A percentile compares a stretch with the other conserved stretches of the same genome.
Conservation (phyloP, 768 basidiomycete genomes). For the Lanmaoa pseudosensibilis region DNA sequence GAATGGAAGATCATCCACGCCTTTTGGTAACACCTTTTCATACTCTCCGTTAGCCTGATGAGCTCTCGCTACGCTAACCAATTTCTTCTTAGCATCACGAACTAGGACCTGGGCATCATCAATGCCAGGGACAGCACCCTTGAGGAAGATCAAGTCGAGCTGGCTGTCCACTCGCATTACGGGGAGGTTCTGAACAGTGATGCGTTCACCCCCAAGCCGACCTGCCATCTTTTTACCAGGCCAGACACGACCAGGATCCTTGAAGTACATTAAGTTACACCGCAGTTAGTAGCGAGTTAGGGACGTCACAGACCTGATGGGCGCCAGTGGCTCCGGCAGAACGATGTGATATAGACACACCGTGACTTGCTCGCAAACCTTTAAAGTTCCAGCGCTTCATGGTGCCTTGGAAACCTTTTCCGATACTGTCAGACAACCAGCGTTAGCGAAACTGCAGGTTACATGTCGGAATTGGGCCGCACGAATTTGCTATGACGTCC, state of each 20-base stretch:
- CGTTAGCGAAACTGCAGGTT: slow-evolving; percentile 6
- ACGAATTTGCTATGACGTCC: slow-evolving; percentile 91
- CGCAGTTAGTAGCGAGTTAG: not conserved
- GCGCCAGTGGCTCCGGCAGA: slow-evolving; percentile 91
- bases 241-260: slow-evolving; percentile 96
- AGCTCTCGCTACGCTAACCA: slow-evolving; percentile 57
- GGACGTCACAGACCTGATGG: slow-evolving; percentile 68
- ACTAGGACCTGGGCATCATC: slow-evolving; percentile 87
- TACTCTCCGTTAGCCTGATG: slow-evolving; percentile 71
- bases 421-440: slow-evolving; percentile 58
- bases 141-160: slow-evolving; percentile 87
- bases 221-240: slow-evolving; percentile 99
- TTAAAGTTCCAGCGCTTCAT: slow-evolving; percentile 98
- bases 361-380: slow-evolving; percentile 90
- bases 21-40: slow-evolving; percentile 77
- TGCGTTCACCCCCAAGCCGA: slow-evolving; percentile 79
- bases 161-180: slow-evolving; percentile 85
- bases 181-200: slow-evolving; percentile 84
- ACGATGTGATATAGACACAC: slow-evolving; percentile 94
- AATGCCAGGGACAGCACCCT: slow-evolving; percentile 87
- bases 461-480: slow-evolving; percentile 27
- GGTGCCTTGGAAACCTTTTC: slow-evolving; percentile 94
- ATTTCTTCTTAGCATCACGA: slow-evolving; percentile 87
- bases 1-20: slow-evolving; percentile 85
- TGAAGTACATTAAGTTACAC: slow-evolving; percentile 6